Percentiles rank a stretch among this genome's conserved stretches.
These are phyloP conservation scores for Fusarium odoratissimum DNA, from an alignment of 2,329 filamentous ascomycete species.

Conservation along the genomic window DNA sequence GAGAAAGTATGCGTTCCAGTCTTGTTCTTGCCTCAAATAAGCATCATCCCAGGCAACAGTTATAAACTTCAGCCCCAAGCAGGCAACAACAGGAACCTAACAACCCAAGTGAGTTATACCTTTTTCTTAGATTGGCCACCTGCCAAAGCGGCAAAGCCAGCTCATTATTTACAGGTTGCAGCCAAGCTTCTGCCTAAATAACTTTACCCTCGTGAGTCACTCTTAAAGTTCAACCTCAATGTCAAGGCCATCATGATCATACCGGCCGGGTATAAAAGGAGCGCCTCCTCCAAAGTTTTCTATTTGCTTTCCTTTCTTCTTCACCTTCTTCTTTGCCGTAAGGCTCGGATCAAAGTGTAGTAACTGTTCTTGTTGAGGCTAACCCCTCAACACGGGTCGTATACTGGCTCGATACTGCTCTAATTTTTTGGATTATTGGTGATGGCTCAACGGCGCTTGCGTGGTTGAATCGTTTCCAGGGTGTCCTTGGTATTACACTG, in stretches of 20 bases:
- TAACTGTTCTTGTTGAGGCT: constrained; percentile 46
- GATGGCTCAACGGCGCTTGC: constrained; percentile 30
- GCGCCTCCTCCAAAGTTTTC: not conserved
- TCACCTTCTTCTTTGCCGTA: constrained; percentile 39
- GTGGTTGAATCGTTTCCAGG: constrained; percentile 10
- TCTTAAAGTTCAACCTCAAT: constrained; percentile 8
- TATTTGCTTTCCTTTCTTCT: constrained; percentile 24
- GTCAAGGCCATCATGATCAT: not conserved
- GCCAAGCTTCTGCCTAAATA: not conserved
- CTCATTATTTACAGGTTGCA: not conserved
- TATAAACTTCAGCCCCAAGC: constrained; percentile 4
- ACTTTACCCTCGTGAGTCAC: not conserved
- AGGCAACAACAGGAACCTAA: constrained; percentile 8
- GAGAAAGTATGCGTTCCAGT: not conserved
- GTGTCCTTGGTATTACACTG: constrained; percentile 47
- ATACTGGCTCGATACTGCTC: constrained; percentile 3
- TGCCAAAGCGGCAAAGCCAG: not conserved
- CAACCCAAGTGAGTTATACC: not conserved
- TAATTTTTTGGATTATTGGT: constrained; percentile 41
- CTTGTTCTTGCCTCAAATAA: not conserved
- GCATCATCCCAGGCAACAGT: constrained; percentile 6
- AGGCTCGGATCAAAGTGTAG: constrained; percentile 45
- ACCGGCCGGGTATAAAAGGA: constrained; percentile 20
- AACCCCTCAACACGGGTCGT: constrained; percentile 34
- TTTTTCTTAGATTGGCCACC: not conserved